These are phyloP conservation scores for Kwoniella newhampshirensis DNA, from an alignment of 768 basidiomycete species.

Conservation along the genomic window DNA sequence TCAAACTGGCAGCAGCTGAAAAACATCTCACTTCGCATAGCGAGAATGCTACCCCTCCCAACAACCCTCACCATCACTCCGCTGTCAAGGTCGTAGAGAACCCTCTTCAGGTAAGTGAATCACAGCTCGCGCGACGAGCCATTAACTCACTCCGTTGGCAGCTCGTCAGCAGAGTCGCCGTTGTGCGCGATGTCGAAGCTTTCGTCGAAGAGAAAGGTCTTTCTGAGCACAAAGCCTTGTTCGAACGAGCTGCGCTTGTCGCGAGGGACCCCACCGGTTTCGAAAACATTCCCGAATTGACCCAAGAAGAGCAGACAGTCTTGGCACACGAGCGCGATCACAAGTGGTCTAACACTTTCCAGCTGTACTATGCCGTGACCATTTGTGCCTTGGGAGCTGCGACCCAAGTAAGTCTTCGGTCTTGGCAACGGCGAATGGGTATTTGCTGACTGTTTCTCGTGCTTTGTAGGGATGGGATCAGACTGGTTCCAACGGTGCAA, in stretches of 20 bases:
- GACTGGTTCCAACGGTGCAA: constrained; percentile 42
- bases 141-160: background rate
- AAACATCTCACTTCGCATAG: too few relatives aligned
- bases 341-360: constrained; percentile 45
- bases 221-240: background rate
- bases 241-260: background rate
- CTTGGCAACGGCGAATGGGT: too few relatives aligned
- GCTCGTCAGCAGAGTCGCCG: too few relatives aligned
- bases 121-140: too few relatives aligned
- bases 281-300: constrained; percentile 24
- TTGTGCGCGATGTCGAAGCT: background rate
- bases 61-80: too few relatives aligned
- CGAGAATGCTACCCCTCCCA: too few relatives aligned
- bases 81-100: too few relatives aligned
- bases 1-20: too few relatives aligned
- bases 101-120: too few relatives aligned
- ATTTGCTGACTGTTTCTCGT: background rate
- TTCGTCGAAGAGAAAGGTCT: too few relatives aligned
- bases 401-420: constrained; percentile 25
- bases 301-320: constrained; percentile 34
- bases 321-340: constrained; percentile 42
- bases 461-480: constrained; percentile 36
- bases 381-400: constrained; percentile 42
- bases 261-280: constrained; percentile 15
- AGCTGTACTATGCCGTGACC: constrained; percentile 35